These are phyloP conservation scores for Tricholoma bakamatsutake DNA, from an alignment of 768 basidiomycete species.

Conservation along the genomic window DNA sequence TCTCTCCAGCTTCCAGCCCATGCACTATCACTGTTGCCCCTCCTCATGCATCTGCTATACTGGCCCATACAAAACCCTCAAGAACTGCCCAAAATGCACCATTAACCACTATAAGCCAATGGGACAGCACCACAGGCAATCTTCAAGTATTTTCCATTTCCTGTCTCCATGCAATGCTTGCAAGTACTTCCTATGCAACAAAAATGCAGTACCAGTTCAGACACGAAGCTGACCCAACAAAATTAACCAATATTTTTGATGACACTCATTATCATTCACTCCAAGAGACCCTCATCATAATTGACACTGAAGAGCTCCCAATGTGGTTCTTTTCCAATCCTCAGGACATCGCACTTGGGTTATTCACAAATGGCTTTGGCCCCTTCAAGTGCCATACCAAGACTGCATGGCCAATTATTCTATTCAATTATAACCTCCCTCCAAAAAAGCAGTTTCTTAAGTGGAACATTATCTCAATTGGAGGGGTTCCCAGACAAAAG, in stretches of 20 bases:
- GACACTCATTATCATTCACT: slow-evolving; percentile 21
- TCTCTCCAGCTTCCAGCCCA: slow-evolving; percentile 1
- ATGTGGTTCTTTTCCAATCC: slow-evolving; percentile 28
- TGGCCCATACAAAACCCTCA: slow-evolving; percentile 14
- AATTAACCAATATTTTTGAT: slow-evolving; percentile 31
- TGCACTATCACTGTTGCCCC: slow-evolving; percentile 34
- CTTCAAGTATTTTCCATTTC: slow-evolving; percentile 36
- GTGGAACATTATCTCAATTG: too few species aligned
- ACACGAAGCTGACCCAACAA: slow-evolving; percentile 5
- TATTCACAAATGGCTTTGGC: slow-evolving; percentile 21
- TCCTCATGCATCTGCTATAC: slow-evolving; percentile 26
- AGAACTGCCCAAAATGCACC: slow-evolving; percentile 31
- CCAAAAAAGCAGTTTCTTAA: too few species aligned
- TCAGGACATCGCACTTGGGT: neutral
- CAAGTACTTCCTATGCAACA: slow-evolving; percentile 13
- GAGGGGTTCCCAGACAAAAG: too few species aligned
- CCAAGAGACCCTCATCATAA: slow-evolving; percentile 11
- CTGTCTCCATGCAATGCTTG: slow-evolving; percentile 18
- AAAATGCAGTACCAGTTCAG: slow-evolving; percentile 22
- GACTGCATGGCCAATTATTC: too few species aligned
- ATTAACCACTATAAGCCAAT: slow-evolving; percentile 2
- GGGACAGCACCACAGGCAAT: slow-evolving; percentile 16
- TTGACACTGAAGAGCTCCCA: slow-evolving; percentile 18
- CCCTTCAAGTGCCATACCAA: slow-evolving; percentile 15
- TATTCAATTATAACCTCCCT: too few species aligned